Evolutionary conservation across 2,329 filamentous ascomycete species (phyloP), one percentile per base, ranked within the genome.

Genomic region (Septoria petroselini): DNA sequence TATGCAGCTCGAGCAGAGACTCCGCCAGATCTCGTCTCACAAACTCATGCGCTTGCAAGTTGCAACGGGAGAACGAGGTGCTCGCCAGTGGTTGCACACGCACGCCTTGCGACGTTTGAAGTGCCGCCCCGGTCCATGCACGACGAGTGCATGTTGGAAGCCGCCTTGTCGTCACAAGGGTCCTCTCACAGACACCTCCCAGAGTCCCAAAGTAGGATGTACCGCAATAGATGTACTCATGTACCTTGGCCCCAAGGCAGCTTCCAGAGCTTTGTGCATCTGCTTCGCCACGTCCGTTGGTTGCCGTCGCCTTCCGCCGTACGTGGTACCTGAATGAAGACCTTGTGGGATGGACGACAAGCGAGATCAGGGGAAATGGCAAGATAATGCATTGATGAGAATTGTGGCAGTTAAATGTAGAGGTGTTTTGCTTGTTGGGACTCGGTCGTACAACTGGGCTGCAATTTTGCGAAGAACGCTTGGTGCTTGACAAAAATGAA

Each of bases 71-170:
- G n/a, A n/a, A n/a, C n/a, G n/a, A n/a, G n/a, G n/a, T n/a, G 25
- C 19, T 7, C 41, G 7, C 21, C 12, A 19, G 18, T 19, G 29
- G 17, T 37, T 44, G 31, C 30, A 31, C 27, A 14, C 23, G 27
- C n/a, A 44, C 5, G 25, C 25, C 18, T 6, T 37, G 39, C 18
- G 45, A 41, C 25, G 37, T 48, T 41, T 37, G 38, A 48, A 35
- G 19, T 42, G 46, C 46, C 38, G 46, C 46, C 46, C 39, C n/a
- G 27, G n/a, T 21, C 34, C 43, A 39, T 38, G 43, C 43, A 33
- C 43, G 17, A 47, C 14, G n/a, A n/a, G n/a, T 37, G 23, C 43
- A 23, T 47, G 50, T 40, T 21, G 44, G 29, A 27, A 25, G 23
- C 37, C 39, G 41, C 33, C 25, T 25, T 23, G 30, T 29, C 47